Base-by-base conservation (phyloP, 805 yeast genomes). In the Candida stauntonica region DNA sequence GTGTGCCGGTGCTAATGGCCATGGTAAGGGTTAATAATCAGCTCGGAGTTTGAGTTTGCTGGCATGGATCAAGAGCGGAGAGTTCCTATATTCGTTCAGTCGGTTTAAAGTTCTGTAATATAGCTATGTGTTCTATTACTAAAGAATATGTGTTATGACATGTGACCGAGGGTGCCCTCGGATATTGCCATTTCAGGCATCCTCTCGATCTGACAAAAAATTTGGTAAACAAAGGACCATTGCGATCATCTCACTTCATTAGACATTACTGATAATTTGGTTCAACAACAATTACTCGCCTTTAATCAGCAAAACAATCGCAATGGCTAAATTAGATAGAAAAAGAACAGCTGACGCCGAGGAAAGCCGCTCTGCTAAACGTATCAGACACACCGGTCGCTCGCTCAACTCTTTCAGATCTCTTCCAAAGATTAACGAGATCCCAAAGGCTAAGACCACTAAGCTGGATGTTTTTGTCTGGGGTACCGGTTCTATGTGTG, bases 401-500 rank as follows among this genome's bases (percentile, higher is more conserved):
- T 56, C 60, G 2, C 30, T 51, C 20, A 55, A 55, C 39, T 53
- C 60, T 3, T 54, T 53, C 38, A 56, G 31, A 23, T 35, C 39
- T 28, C 42, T 53, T 12, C 59, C 59, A 30, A 40, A 47, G 44
- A 54, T 56, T 48, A 56, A 56, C 35, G 42, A 46, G 28, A 52
- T 53, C 26, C 54, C 57, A 28, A 20, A 38, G 8, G 41, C 52
- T 6, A 54, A 48, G 34, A 38, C 50, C 5, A 39, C 45, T 2
- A 35, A 75, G 16, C 64, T 91, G 38, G 93, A 88, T 55, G 70
- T 93, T 3, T 91, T 85, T 58, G 94, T 86, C 26, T 93, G 95
- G 84, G 99, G 99, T 29, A 77, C 94, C 2, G 99, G 99, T 2
- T 81, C 95, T 1, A 91, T 93, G 93, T 88, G 97, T 67, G 99